These are phyloP conservation scores for Immersiella caudata DNA, from an alignment of 495 filamentous ascomycete species.

Conservation along the genomic window DNA sequence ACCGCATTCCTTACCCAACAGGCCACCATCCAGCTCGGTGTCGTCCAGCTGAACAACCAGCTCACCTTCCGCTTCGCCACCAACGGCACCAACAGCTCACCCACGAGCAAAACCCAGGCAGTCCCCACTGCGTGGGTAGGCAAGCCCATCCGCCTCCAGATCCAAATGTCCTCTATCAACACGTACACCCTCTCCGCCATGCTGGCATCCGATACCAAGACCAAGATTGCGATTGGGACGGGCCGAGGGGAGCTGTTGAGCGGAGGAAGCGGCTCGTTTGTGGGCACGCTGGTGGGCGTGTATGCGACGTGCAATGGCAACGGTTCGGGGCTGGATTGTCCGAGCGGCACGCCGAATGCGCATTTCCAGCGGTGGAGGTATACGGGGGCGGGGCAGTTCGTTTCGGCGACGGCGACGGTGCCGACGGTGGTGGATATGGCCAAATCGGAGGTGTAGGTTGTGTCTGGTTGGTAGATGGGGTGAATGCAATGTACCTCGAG, in stretches of 20 bases:
- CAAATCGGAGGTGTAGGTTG: conserved; percentile 7
- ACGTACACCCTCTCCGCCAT: conserved; percentile 24
- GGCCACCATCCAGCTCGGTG: conserved; percentile 50
- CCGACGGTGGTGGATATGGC: conserved; percentile 4
- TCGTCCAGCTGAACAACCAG: conserved; percentile 35
- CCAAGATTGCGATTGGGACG: conserved; percentile 16
- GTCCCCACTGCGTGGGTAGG: conserved; percentile 22
- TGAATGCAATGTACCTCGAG: no score
- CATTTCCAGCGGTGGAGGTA: conserved; percentile 28
- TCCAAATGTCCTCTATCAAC: conserved; percentile 15
- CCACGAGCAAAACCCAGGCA: not conserved
- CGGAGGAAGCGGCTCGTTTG: conserved; percentile 22
- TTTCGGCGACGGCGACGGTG: conserved; percentile 10
- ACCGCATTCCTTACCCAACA: conserved; percentile 50
- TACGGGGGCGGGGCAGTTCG: conserved; percentile 15
- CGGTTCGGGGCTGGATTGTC: conserved; percentile 22
- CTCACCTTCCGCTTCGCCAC: conserved; percentile 33
- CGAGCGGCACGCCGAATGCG: conserved; percentile 16
- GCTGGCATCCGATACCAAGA: conserved; percentile 8
- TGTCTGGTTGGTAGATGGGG: no score
- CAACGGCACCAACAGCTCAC: conserved; percentile 10
- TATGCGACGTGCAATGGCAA: conserved; percentile 29
- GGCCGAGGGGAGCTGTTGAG: conserved; percentile 24
- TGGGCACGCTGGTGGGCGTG: conserved; percentile 23
- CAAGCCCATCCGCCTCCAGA: conserved; percentile 22